Percentiles rank a stretch among this genome's conserved stretches.
phyloP scores from a whole-genome alignment of 192 early-diverging fungal genomes.

The Coemansia sp. region DNA sequence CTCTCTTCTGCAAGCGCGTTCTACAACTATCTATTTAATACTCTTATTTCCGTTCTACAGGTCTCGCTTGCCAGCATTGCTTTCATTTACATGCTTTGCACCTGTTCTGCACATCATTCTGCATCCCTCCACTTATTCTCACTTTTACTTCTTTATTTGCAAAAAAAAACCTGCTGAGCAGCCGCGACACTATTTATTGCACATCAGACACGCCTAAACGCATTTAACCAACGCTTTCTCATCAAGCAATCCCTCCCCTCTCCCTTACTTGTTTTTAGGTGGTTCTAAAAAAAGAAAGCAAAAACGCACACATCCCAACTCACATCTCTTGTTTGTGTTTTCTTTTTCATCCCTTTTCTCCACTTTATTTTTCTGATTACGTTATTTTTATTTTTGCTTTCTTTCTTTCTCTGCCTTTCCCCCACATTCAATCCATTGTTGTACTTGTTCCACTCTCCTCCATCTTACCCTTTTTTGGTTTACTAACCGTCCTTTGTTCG shows the following conservation, averaged over 20 bases:
- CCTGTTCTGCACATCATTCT: constrained; percentile 5
- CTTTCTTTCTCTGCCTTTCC: not conserved
- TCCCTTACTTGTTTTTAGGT: not conserved
- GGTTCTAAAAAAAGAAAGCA: not conserved
- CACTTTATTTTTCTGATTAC: constrained; percentile 3
- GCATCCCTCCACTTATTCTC: not conserved
- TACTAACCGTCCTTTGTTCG: not conserved
- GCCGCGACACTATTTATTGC: not conserved
- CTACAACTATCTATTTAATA: not conserved
- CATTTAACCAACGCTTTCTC: not conserved
- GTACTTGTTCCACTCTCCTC: not conserved
- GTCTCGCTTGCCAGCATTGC: not conserved
- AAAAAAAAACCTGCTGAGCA: not conserved
- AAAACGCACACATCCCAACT: not conserved
- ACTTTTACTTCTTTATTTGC: not conserved
- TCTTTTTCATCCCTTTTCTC: constrained; percentile 5
- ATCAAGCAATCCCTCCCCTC: not conserved
- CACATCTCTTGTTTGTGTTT: not conserved
- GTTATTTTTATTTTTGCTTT: not conserved
- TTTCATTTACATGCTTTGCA: constrained; percentile 3
- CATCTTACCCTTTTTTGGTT: too few relatives aligned
- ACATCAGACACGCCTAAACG: not conserved
- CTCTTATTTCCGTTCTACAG: constrained; percentile 3
- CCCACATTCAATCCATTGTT: not conserved
- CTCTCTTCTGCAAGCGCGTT: not conserved